Evolutionary conservation across 768 basidiomycete species (phyloP).

Genomic region (Heimioporus sp.): DNA sequence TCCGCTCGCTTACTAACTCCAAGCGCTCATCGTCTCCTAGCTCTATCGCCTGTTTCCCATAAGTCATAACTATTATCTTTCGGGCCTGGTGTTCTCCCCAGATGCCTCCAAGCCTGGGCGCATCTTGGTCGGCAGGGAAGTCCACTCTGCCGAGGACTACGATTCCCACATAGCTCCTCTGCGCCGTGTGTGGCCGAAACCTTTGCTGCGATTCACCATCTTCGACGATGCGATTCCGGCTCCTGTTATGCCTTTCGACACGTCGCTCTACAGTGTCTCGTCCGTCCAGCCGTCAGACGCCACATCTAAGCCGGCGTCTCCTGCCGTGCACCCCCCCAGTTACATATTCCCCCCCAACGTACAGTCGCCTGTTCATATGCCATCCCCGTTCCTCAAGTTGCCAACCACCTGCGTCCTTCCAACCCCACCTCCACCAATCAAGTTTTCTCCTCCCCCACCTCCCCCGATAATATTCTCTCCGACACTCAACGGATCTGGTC

Average conservation of each 20-base stretch:
- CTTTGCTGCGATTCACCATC: constrained; percentile 62
- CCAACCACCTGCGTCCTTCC: constrained; percentile 8
- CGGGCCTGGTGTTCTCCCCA: constrained; percentile 68
- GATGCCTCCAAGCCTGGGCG: constrained; percentile 51
- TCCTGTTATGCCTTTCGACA: constrained; percentile 13
- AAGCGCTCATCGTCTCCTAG: constrained; percentile 38
- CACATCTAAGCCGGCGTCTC: background rate
- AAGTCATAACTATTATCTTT: constrained; percentile 56
- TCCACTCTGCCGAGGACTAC: constrained; percentile 60
- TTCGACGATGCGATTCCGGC: constrained; percentile 43
- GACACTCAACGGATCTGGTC: background rate
- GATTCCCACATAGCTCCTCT: constrained; percentile 46
- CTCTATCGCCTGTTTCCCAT: constrained; percentile 71
- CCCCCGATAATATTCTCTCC: constrained; percentile 4
- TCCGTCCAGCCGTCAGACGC: background rate
- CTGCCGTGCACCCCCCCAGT: background rate
- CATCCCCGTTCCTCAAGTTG: constrained; percentile 27
- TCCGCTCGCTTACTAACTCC: background rate
- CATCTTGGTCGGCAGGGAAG: constrained; percentile 61
- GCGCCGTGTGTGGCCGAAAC: constrained; percentile 53
- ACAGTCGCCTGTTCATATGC: background rate
- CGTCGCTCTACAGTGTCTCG: constrained; percentile 3
- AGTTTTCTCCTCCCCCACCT: background rate
- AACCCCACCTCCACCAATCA: constrained; percentile 15
- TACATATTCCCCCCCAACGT: background rate